Evolutionary conservation across 441 rosid genomes (phyloP).

Genomic region (Corymbia calophylla): DNA sequence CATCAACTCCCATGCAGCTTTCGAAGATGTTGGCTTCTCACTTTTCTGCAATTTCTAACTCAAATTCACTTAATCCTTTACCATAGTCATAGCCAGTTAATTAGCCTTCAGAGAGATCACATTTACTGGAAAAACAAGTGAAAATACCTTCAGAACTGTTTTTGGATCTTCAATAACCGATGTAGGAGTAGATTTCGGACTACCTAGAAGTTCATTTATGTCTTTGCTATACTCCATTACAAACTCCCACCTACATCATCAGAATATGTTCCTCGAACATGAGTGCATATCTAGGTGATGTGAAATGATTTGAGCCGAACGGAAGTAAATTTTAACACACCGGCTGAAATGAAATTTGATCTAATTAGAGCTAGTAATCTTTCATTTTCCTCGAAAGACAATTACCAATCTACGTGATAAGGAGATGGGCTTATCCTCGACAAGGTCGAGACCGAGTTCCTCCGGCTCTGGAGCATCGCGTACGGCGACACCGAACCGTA

Average conservation of each 20-base stretch:
- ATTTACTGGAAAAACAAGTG: neutral
- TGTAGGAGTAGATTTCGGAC: conserved; percentile 21
- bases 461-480: conserved; percentile 82
- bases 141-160: conserved; percentile 47
- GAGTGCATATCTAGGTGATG: neutral
- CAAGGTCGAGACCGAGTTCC: conserved; percentile 45
- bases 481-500: conserved; percentile 89
- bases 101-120: neutral
- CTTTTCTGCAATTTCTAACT: conserved; percentile 26
- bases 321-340: neutral
- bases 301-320: neutral
- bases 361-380: neutral
- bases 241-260: conserved; percentile 66
- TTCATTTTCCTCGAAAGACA: neutral
- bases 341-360: too few species aligned
- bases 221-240: conserved; percentile 89
- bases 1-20: conserved; percentile 97
- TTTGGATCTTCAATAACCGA: conserved; percentile 56
- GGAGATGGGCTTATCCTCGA: conserved; percentile 49
- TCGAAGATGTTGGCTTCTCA: conserved; percentile 55
- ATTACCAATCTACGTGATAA: conserved; percentile 61
- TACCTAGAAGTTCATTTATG: conserved; percentile 53
- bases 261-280: neutral
- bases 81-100: neutral
- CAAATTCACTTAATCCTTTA: neutral